Percentiles rank a stretch among this genome's conserved stretches.
Evolutionary conservation across 2,329 filamentous ascomycete species (phyloP).

Genomic region (Arthrobotrys musiformis): DNA sequence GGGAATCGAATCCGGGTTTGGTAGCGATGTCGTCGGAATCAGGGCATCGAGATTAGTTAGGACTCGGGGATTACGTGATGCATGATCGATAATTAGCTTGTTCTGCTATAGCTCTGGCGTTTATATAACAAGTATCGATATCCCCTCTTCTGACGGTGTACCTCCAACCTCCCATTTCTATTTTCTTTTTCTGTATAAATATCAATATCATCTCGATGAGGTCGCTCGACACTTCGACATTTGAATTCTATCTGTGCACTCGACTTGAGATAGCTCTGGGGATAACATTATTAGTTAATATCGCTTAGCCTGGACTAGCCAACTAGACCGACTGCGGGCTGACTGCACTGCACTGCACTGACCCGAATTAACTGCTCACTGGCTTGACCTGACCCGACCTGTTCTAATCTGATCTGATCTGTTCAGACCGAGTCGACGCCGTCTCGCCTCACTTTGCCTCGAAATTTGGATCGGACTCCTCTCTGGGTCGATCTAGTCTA

Average conservation of each 20-base stretch:
- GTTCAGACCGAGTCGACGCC: not conserved
- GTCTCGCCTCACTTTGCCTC: not conserved
- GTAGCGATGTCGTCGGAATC: conserved; percentile 16
- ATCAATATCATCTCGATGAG: not conserved
- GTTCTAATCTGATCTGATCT: too few relatives aligned
- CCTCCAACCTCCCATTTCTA: not conserved
- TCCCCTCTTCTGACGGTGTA: too few relatives aligned
- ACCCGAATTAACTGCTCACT: not conserved
- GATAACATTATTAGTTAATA: too few relatives aligned
- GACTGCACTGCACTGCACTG: not conserved
- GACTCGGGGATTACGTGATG: conserved; percentile 9
- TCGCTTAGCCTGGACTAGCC: not conserved
- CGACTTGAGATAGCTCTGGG: too few relatives aligned
- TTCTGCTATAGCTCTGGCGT: not conserved
- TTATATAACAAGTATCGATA: not conserved
- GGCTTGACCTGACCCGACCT: too few relatives aligned
- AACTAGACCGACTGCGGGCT: not conserved
- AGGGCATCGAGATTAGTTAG: not conserved
- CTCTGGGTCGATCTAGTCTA: not conserved
- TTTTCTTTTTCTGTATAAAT: not conserved
- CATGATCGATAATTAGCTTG: too few relatives aligned
- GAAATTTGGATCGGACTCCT: not conserved
- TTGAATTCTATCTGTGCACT: too few relatives aligned
- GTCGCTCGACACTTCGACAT: not conserved
- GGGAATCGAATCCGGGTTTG: conserved; percentile 17